phyloP scores from a whole-genome alignment of 495 filamentous ascomycete species.

The Tuber calosporum region DNA sequence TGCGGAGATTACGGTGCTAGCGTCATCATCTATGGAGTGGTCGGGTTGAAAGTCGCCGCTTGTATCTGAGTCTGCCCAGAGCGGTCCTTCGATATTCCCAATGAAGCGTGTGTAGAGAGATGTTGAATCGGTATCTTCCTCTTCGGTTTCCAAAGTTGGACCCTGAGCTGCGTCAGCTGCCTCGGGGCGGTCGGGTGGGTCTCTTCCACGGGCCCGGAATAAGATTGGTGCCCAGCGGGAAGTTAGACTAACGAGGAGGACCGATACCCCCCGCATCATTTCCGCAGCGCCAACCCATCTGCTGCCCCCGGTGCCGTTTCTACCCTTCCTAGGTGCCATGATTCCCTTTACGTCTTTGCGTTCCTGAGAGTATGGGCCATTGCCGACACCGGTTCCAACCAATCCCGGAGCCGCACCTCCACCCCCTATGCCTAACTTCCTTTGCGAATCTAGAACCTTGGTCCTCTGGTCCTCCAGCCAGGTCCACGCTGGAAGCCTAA shows the following conservation, averaged over 20 bases:
- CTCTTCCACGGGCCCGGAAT: conserved; percentile 14
- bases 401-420: conserved; percentile 45
- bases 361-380: conserved; percentile 37
- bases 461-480: conserved; percentile 85
- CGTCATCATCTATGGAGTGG: conserved; percentile 45
- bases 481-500: conserved; percentile 68
- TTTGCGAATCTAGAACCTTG: conserved; percentile 52
- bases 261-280: conserved; percentile 29
- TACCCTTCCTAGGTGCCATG: conserved; percentile 54
- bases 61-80: conserved; percentile 26
- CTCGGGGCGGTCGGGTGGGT: neutral
- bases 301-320: conserved; percentile 26
- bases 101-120: conserved; percentile 21
- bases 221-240: conserved; percentile 20
- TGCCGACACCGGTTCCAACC: conserved; percentile 37
- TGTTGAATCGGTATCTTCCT: conserved; percentile 10
- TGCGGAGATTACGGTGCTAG: conserved; percentile 41
- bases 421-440: conserved; percentile 47
- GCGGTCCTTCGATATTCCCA: conserved; percentile 6
- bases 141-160: conserved; percentile 9
- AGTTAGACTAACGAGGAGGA: conserved; percentile 26
- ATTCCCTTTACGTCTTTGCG: conserved; percentile 72
- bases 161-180: conserved; percentile 6
- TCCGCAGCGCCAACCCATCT: conserved; percentile 36
- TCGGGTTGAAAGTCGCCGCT: conserved; percentile 38